Conservation (phyloP, 2,329 filamentous ascomycete species). For the Neonectria coccinea region DNA sequence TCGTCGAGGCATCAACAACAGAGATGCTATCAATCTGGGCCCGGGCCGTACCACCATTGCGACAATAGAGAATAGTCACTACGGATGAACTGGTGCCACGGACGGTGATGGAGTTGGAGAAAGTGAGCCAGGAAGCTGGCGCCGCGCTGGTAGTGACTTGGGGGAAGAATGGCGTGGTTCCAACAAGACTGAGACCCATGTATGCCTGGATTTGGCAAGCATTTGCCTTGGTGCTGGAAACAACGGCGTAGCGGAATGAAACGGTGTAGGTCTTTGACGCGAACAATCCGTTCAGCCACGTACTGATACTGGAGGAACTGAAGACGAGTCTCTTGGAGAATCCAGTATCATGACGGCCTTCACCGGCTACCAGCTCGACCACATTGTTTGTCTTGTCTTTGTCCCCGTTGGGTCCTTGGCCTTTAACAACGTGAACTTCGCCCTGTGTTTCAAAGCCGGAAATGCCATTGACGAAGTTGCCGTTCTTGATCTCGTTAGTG, state of each 20-base stretch:
- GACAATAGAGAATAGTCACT: not conserved
- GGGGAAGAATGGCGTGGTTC: constrained; percentile 1
- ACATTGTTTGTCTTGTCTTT: too few relatives aligned
- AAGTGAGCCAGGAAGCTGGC: not conserved
- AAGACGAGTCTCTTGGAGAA: not conserved
- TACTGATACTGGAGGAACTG: not conserved
- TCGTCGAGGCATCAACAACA: not conserved
- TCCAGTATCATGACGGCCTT: too few relatives aligned
- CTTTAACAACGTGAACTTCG: too few relatives aligned
- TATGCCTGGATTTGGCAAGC: constrained; percentile 2
- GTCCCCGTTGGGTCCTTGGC: too few relatives aligned
- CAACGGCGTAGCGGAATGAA: not conserved
- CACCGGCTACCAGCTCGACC: not conserved
- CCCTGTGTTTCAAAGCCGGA: too few relatives aligned
- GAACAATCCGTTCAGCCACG: not conserved
- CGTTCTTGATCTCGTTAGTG: too few relatives aligned
- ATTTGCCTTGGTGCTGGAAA: not conserved
- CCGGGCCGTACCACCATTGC: not conserved
- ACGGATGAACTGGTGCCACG: not conserved
- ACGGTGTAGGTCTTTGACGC: not conserved
- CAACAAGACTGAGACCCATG: not conserved
- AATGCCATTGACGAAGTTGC: too few relatives aligned
- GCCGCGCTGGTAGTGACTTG: not conserved
- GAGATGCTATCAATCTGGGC: not conserved
- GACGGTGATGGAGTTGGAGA: not conserved